phyloP scores from a whole-genome alignment of 306 rosid species.

The Acacia confusa region DNA sequence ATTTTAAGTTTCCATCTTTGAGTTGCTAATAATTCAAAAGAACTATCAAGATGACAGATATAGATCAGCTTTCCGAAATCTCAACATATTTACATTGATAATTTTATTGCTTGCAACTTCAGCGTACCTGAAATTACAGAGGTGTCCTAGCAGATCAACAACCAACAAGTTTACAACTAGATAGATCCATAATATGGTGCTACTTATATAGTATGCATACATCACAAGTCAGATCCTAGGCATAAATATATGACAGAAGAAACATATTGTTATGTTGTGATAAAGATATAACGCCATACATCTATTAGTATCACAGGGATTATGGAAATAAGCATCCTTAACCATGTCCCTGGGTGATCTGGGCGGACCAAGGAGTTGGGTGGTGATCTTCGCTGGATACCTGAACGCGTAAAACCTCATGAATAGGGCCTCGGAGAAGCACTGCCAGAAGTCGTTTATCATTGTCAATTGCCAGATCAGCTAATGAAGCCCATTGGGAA shows the following conservation, averaged over 20 bases:
- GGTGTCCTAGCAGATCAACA: neutral
- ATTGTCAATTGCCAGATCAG: conserved; percentile 40
- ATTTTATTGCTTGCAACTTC: neutral
- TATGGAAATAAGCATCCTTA: conserved; percentile 1
- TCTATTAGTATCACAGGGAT: neutral
- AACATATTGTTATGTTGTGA: neutral
- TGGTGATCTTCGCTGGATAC: conserved; percentile 44
- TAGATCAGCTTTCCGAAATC: neutral
- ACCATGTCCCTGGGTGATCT: conserved; percentile 22
- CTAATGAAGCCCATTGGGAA: conserved; percentile 53
- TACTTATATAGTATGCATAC: neutral
- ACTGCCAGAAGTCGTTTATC: conserved; percentile 60
- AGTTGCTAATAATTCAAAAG: neutral
- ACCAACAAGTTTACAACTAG: neutral
- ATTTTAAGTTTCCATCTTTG: neutral
- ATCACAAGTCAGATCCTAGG: neutral
- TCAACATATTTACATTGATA: neutral
- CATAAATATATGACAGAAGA: neutral
- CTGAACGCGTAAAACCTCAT: conserved; percentile 79
- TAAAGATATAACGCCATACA: neutral
- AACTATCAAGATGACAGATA: neutral
- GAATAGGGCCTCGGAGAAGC: conserved; percentile 75
- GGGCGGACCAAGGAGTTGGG: conserved; percentile 34
- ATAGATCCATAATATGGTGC: neutral
- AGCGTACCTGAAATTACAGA: neutral